Evolutionary conservation across 305 asterid genomes (phyloP), one percentile per base, ranked within the genome.

Genomic region (Rubia tinctorum): DNA sequence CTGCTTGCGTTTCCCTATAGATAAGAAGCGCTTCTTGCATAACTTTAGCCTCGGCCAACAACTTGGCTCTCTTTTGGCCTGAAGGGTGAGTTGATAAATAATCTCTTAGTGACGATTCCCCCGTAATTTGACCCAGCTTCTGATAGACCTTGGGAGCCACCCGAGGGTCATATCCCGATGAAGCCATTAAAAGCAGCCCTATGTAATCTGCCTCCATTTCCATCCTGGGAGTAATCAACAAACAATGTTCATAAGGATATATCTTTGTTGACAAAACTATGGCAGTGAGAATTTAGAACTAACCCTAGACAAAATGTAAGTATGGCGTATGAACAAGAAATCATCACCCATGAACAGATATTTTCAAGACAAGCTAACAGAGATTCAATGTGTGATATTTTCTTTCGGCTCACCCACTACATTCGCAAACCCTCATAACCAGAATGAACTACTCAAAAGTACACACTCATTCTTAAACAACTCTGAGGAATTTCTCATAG

Each of bases 161-260:
- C 43, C 96, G 88, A 47, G 97, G 97, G 66, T 91, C 91, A 39
- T 88, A 91, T 2, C 96, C 94, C 14, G 96, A 91, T 6, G 97
- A 89, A 20, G 97, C 97, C 66, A 88, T 49, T 49, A 89, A 75
- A 23, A 91, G 87, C 64, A 91, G 27, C 25, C 97, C 96, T 0
- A 91, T 86, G 83, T 94, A 90, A 81, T 94, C 99, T 45, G 97
- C 99, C 77, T 94, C 99, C 91, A 91, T 90, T 88, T 94, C 97
- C 99, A 94, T 94, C 91, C 97, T 94, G 78, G 20, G 43, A 63
- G 3, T 9, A 13, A 59, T 7, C 3, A 37, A 11, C 51, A 9
- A 56, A 69, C 1, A 49, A 20, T 15, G 5, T 17, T 18, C 70
- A 25, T 51, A 5, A 37, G 51, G 15, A 39, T 20, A 60, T 59